A percentile compares a stretch with the other conserved stretches of the same genome.
Conservation (phyloP, 1,284 basidiomycete species). For the Leccinum variabile region DNA sequence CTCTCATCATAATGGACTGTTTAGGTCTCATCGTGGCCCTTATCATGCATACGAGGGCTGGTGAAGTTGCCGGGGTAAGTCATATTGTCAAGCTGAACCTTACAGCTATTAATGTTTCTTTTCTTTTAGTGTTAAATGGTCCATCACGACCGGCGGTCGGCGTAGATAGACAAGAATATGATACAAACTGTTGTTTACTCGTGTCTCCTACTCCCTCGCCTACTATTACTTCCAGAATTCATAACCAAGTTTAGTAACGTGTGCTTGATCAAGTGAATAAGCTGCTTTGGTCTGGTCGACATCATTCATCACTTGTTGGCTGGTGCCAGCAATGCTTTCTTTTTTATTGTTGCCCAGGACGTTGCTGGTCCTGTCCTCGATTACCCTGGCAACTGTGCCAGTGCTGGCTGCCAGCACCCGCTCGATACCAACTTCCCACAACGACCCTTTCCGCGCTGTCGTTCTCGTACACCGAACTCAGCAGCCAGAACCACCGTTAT, state of each 20-base stretch:
- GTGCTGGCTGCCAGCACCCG: slow-evolving; percentile 31
- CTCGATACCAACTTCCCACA: slow-evolving; percentile 45
- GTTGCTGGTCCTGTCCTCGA: slow-evolving; percentile 37
- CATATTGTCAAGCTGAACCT: not conserved
- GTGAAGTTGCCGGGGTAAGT: slow-evolving; percentile 31
- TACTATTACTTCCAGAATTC: no score
- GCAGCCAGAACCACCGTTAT: slow-evolving; percentile 57
- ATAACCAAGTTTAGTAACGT: not conserved
- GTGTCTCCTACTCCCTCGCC: slow-evolving; percentile 1
- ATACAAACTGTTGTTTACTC: slow-evolving; percentile 15
- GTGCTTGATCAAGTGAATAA: not conserved
- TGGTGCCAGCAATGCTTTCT: slow-evolving; percentile 16
- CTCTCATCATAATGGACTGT: not conserved
- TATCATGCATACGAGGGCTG: slow-evolving; percentile 78
- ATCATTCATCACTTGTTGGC: not conserved
- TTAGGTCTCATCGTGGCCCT: slow-evolving; percentile 83
- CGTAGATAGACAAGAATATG: slow-evolving; percentile 16
- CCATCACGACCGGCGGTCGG: not conserved
- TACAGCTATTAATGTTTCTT: not conserved
- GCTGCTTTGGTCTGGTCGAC: slow-evolving; percentile 7
- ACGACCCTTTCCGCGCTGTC: slow-evolving; percentile 63
- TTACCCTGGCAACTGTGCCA: slow-evolving; percentile 35
- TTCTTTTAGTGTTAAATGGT: slow-evolving; percentile 27
- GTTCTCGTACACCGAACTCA: slow-evolving; percentile 41
- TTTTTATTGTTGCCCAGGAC: slow-evolving; percentile 17